Evolutionary conservation across 768 basidiomycete genomes (phyloP), one percentile per base, ranked within the genome.

Genomic region (Auricularia auricula-judae): DNA sequence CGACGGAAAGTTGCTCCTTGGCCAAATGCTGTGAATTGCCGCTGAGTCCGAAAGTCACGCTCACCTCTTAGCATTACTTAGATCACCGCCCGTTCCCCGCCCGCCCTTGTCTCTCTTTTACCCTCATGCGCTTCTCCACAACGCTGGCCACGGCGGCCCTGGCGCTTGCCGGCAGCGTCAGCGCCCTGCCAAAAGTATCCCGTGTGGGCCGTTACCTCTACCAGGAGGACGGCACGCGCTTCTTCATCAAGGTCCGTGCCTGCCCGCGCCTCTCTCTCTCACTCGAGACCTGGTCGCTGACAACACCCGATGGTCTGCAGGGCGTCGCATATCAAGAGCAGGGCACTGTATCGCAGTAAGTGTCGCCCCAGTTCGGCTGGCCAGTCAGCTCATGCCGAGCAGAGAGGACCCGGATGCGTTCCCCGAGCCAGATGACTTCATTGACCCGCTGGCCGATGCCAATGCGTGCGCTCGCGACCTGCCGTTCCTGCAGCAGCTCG

Each of bases 311-410:
- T 23, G n/a, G 61, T 58, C 39, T 18, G 12, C 60, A 70, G 70
- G 91, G 91, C 63, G 76, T 93, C 64, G 89, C 89, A 11, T 93
- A 93, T 74, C 91, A 93, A 73, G 79, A 83, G 66, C 89, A 93
- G 76, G 92, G 93, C 47, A 51, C 47, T 18, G 47, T 42, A 42
- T 8, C 39, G 39, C 39, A 42, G 47, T 51, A 21, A 8, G 47
- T 51, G 16, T 51, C 42, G 5, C 44, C 35, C 47, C 63, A 43
- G 63, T 63, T 34, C 18, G 63, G 35, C 18, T 5, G 18, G 12
- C 42, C 10, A 33, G 60, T 66, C 39, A 44, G 39, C 51, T 14
- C 54, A 29, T 63, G 35, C 47, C 62, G 69, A 64, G 64, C 67
- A 12, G 39, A 42, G 39, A 42, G 39, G 39, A 42, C 39, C 39